These are phyloP conservation scores for Neurospora hispaniola DNA, from an alignment of 495 filamentous ascomycete genomes.

Conservation along the genomic window DNA sequence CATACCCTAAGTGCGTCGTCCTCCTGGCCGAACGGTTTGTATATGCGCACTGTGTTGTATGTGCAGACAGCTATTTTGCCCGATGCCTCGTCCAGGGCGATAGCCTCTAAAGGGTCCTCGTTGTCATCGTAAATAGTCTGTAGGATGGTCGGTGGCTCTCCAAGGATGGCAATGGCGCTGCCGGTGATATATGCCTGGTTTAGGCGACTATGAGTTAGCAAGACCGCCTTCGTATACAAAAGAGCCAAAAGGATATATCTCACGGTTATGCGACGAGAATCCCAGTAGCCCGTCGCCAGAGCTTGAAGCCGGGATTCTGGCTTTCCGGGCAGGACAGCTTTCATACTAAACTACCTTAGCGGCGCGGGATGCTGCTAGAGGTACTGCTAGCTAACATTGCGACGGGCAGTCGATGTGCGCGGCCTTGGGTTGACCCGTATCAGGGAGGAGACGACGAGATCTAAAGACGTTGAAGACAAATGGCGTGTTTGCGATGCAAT, in stretches of 20 bases:
- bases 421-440: background rate
- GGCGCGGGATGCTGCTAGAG: background rate
- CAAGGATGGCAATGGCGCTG: constrained; percentile 73
- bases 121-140: constrained; percentile 90
- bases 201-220: background rate
- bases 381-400: background rate
- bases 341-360: constrained; percentile 29
- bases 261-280: constrained; percentile 70
- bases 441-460: background rate
- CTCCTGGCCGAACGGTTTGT: constrained; percentile 62
- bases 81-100: constrained; percentile 66
- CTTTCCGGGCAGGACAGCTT: constrained; percentile 81
- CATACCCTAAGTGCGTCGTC: constrained; percentile 60
- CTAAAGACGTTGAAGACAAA: background rate
- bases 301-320: constrained; percentile 85
- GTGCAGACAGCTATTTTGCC: constrained; percentile 78
- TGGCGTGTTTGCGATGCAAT: background rate
- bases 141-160: constrained; percentile 59
- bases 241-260: background rate
- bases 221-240: background rate
- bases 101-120: constrained; percentile 54
- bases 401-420: background rate
- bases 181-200: constrained; percentile 78
- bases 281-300: constrained; percentile 77
- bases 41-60: constrained; percentile 56